Evolutionary conservation across 768 basidiomycete species (phyloP), one percentile per base, ranked within the genome.

Genomic region (Auricularia sp.): DNA sequence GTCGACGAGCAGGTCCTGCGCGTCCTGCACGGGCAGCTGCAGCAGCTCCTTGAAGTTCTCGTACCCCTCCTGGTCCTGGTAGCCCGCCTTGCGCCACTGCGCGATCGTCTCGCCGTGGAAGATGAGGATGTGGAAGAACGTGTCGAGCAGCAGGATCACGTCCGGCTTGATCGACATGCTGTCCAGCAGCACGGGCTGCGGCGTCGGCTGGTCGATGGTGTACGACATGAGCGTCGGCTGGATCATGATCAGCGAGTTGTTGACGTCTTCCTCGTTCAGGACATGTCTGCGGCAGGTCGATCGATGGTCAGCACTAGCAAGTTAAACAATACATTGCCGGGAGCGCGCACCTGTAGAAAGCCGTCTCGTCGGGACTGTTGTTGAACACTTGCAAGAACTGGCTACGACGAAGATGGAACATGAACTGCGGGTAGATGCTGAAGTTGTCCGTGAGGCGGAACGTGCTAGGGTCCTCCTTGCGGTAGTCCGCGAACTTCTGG

Each of bases 351-450:
- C 95, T 83, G 76, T 98, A 98, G 82, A 96, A 98, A 14, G 95
- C 97, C 21, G 95, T 98, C 79, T 99, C 97, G 74, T 99, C 97
- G 7, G 97, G 97, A 81, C 93, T 95, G 81, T 98, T 99, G 77
- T 98, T 98, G 78, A 98, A 98, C 64, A 98, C 95, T 77, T 99
- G 97, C 74, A 99, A 80, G 81, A 99, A 98, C 77, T 98, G 96
- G 82, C 92, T 94, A 74, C 97, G 81, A 66, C 96, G 83, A 67
- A 99, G 77, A 77, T 99, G 97, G 87, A 98, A 99, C 97, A 98
- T 99, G 81, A 99, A 99, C 73, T 98, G 97, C 16, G 97, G 97
- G 75, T 99, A 99, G 71, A 99, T 98, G 74, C 91, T 92, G 77
- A 99, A 98, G 76, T 97, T 97, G 74, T 97, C 94, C 64, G 86